Evolutionary conservation across 257 asterid species (phyloP).

Genomic region (Asclepias syriaca): DNA sequence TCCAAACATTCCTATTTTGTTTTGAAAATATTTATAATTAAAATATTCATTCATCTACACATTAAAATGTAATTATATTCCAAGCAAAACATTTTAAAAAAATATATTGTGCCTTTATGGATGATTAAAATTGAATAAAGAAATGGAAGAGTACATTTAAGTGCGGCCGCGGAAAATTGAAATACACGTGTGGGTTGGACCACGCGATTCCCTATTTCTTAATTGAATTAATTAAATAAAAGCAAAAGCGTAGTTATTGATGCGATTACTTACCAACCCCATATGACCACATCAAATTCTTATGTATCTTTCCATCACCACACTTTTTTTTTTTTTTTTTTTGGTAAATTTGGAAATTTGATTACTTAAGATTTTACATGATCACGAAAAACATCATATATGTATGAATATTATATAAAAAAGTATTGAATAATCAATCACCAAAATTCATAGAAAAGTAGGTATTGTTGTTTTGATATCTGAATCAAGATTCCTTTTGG

Average conservation of each 20-base stretch:
- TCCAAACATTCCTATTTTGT: no score
- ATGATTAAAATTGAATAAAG: no score
- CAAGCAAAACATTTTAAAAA: no score
- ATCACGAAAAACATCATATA: background rate
- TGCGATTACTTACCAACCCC: slow-evolving; percentile 9
- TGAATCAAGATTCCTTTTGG: background rate
- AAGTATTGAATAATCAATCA: background rate
- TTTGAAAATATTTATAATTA: background rate
- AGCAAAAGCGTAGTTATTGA: background rate
- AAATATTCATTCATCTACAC: no score
- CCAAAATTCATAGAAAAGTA: background rate
- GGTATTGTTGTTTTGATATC: slow-evolving; percentile 1
- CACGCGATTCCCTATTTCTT: slow-evolving; percentile 11
- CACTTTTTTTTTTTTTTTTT: background rate
- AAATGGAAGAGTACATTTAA: background rate
- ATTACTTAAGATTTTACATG: no score
- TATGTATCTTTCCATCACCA: background rate
- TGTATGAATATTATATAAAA: no score
- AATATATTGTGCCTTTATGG: no score
- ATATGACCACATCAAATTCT: slow-evolving; percentile 6
- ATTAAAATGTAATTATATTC: no score
- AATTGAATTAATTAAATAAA: background rate
- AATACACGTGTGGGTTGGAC: slow-evolving; percentile 22
- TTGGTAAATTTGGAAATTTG: no score
- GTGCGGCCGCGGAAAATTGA: slow-evolving; percentile 12